Evolutionary conservation across 805 yeast genomes (phyloP).

Genomic region (Nakazawaea molendinolei): DNA sequence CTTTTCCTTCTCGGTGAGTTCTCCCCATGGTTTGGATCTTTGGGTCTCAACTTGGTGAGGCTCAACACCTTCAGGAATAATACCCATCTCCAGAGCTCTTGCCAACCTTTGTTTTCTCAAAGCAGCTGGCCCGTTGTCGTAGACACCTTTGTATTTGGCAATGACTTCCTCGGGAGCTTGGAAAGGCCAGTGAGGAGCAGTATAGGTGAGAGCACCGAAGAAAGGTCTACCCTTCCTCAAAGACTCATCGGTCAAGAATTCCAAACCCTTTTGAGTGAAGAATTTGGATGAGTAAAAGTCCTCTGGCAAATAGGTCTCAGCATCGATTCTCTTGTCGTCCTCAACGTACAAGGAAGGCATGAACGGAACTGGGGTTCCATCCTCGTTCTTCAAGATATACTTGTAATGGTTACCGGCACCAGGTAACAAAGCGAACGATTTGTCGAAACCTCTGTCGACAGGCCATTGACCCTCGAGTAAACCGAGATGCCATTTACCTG

Average conservation of each 20-base stretch:
- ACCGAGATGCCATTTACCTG: constrained; percentile 63
- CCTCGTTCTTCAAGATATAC: constrained; percentile 30
- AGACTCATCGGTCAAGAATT: constrained; percentile 23
- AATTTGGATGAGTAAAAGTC: constrained; percentile 39
- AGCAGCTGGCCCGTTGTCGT: constrained; percentile 42
- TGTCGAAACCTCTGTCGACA: constrained; percentile 40
- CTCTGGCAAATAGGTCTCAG: constrained; percentile 34
- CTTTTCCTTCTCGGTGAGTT: constrained; percentile 31
- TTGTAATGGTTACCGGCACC: constrained; percentile 56
- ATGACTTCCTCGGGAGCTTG: constrained; percentile 48
- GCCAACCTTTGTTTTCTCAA: constrained; percentile 33
- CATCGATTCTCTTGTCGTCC: constrained; percentile 30
- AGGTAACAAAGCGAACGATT: constrained; percentile 42
- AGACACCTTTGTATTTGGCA: constrained; percentile 39
- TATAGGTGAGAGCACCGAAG: constrained; percentile 47
- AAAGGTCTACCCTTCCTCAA: constrained; percentile 40
- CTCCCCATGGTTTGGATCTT: constrained; percentile 37
- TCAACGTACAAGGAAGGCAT: constrained; percentile 33
- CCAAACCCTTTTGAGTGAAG: constrained; percentile 38
- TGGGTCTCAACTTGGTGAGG: constrained; percentile 39
- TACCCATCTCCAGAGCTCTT: constrained; percentile 37
- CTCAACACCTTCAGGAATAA: constrained; percentile 34
- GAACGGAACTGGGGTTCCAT: constrained; percentile 26
- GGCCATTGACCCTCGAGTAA: constrained; percentile 42
- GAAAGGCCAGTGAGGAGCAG: constrained; percentile 65